These are phyloP conservation scores for Euphorbia tirucalli DNA, from an alignment of 345 rosid genomes.

Conservation along the genomic window DNA sequence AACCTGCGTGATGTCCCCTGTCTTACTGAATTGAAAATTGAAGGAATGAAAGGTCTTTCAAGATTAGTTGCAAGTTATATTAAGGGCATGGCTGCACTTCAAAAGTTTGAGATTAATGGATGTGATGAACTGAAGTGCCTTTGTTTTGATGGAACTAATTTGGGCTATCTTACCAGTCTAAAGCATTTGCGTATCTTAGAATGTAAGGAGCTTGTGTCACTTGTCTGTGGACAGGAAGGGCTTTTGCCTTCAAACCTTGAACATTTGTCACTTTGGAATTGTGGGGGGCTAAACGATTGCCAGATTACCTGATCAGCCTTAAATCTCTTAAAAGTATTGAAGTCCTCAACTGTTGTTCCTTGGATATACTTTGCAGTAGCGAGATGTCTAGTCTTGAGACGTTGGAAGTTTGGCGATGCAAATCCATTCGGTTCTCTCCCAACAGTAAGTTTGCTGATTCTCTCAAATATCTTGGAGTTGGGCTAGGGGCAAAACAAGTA, in stretches of 20 bases:
- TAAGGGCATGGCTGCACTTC: background rate
- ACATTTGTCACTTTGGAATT: background rate
- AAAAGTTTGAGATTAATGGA: too few species aligned
- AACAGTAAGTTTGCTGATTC: background rate
- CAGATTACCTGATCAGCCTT: constrained; percentile 27
- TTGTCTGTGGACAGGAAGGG: constrained; percentile 3
- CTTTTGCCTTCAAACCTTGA: constrained; percentile 9
- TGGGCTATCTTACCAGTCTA: too few species aligned
- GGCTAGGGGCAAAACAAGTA: background rate
- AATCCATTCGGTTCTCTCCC: background rate
- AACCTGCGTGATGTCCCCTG: background rate
- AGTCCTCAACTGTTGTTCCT: too few species aligned
- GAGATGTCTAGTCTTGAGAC: background rate
- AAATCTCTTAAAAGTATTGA: constrained; percentile 16
- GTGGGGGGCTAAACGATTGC: constrained; percentile 22
- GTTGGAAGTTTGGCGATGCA: background rate
- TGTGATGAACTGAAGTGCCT: too few species aligned
- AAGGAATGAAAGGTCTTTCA: too few species aligned
- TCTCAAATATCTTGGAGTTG: background rate
- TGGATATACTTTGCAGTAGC: background rate
- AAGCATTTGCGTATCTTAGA: background rate
- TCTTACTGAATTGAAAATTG: too few species aligned
- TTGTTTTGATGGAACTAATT: too few species aligned
- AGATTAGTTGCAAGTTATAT: too few species aligned
- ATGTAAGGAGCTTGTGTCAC: background rate